Evolutionary conservation across 805 yeast genomes (phyloP), one percentile per base, ranked within the genome.

Genomic region (Lipomyces anomalus): DNA sequence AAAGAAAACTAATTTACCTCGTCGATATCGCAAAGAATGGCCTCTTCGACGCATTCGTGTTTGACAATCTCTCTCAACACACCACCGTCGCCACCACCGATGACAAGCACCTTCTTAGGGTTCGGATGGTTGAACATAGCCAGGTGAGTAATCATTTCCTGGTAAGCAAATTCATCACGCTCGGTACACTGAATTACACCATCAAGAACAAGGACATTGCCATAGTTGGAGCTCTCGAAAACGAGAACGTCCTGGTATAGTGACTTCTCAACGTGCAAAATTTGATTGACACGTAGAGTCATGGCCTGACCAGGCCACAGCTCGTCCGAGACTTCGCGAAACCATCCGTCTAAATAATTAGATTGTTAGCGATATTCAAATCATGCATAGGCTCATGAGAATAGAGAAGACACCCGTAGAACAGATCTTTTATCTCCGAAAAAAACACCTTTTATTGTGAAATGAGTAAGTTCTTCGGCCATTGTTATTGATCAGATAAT

Each of bases 221-320:
- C 98, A 68, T 89, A 90, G 64, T 84, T 82, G 46, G 95, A 80
- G 42, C 95, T 83, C 70, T 89, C 85, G 73, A 90, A 92, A 43
- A 92, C 92, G 47, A 90, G 72, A 17, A 90, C 89, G 62, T 90
- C 97, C 72, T 90, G 98, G 68, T 84, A 90, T 67, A 81, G 76
- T 50, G 96, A 85, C 67, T 82, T 76, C 66, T 83, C 95, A 52
- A 77, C 83, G 69, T 84, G 88, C 56, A 90, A 74, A 43, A 90
- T 77, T 67, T 88, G 80, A 57, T 90, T 87, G 47, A 90, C 97
- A 55, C 80, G 77, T 58, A 90, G 74, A 42, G 88, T 78, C 92
- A 92, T 82, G 57, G 97, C 97, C 75, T 89, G 95, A 56, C 98
- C 98, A 24, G 98, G 97, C 95, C 96, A 90, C 86, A 87, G 84